Percentiles rank a stretch among this genome's conserved stretches.
These are phyloP conservation scores for Solanum peruvianum DNA, from an alignment of 257 asterid species.

Conservation along the genomic window DNA sequence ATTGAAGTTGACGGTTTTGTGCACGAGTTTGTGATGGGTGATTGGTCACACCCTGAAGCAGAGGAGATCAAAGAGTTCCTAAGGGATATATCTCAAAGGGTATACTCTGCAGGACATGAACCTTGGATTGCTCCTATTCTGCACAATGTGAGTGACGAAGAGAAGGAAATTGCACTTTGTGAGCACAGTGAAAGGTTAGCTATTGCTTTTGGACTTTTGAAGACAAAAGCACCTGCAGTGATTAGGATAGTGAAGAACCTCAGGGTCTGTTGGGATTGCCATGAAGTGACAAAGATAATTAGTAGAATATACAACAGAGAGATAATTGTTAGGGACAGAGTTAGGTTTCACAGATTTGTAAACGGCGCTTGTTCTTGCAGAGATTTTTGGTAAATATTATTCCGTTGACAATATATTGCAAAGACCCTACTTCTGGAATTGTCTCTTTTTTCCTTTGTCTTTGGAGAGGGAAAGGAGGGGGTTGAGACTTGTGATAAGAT, in stretches of 20 bases:
- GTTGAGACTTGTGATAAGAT: background rate
- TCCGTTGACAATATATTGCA: background rate
- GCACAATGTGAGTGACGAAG: slow-evolving; percentile 39
- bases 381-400: slow-evolving; percentile 37
- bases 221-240: slow-evolving; percentile 33
- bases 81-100: slow-evolving; percentile 32
- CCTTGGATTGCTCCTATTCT: slow-evolving; percentile 47
- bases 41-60: slow-evolving; percentile 53
- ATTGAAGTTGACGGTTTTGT: slow-evolving; percentile 48
- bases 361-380: slow-evolving; percentile 51
- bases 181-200: slow-evolving; percentile 66
- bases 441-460: background rate
- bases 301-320: slow-evolving; percentile 51
- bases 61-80: slow-evolving; percentile 26
- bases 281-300: slow-evolving; percentile 53
- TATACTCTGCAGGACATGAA: slow-evolving; percentile 32
- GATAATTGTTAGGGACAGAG: slow-evolving; percentile 52
- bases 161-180: slow-evolving; percentile 48
- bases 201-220: slow-evolving; percentile 53
- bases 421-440: background rate
- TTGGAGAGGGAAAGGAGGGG: background rate
- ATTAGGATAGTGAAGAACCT: slow-evolving; percentile 58
- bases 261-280: slow-evolving; percentile 51
- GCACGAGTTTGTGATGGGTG: slow-evolving; percentile 53
- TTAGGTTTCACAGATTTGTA: slow-evolving; percentile 47